A percentile compares a stretch with the other conserved stretches of the same genome.
phyloP scores from a whole-genome alignment of 495 filamentous ascomycete genomes.

The Penicillium paxilli region DNA sequence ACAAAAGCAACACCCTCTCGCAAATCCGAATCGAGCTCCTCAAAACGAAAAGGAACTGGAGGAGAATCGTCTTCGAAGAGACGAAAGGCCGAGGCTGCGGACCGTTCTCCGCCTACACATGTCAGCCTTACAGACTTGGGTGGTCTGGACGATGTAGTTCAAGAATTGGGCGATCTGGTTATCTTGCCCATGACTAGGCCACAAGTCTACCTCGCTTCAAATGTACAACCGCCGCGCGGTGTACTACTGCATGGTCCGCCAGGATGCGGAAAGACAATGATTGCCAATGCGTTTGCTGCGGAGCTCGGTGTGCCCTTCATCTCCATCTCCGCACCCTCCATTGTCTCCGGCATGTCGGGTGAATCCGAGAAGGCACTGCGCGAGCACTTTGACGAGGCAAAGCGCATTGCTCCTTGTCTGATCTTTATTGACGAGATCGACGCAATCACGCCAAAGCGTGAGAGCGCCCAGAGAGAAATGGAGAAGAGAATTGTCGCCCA shows the following conservation, averaged over 20 bases:
- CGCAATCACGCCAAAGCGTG: conserved; percentile 90
- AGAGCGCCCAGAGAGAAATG: conserved; percentile 95
- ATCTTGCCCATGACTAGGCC: conserved; percentile 78
- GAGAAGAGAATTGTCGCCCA: conserved; percentile 95
- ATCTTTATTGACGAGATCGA: conserved; percentile 98
- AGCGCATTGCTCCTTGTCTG: conserved; percentile 82
- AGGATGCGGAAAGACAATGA: conserved; percentile 93
- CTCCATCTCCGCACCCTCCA: conserved; percentile 81
- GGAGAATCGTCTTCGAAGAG: conserved; percentile 70
- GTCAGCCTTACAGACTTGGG: conserved; percentile 80
- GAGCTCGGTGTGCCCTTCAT: conserved; percentile 85
- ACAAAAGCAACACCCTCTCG: conserved; percentile 33
- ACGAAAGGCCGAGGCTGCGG: conserved; percentile 57
- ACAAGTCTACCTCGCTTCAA: conserved; percentile 59
- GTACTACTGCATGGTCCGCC: conserved; percentile 91
- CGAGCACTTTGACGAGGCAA: conserved; percentile 87
- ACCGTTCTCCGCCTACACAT: conserved; percentile 72
- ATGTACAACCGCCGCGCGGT: conserved; percentile 76
- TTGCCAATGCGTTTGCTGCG: conserved; percentile 87
- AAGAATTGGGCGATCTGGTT: conserved; percentile 75
- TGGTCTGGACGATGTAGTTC: conserved; percentile 78
- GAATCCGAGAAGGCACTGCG: conserved; percentile 94
- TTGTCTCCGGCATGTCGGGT: conserved; percentile 93
- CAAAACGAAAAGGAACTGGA: conserved; percentile 56
- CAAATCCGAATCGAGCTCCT: conserved; percentile 36